Base-by-base conservation (phyloP, 1,139 yeast species). In the Pichia sp. region DNA sequence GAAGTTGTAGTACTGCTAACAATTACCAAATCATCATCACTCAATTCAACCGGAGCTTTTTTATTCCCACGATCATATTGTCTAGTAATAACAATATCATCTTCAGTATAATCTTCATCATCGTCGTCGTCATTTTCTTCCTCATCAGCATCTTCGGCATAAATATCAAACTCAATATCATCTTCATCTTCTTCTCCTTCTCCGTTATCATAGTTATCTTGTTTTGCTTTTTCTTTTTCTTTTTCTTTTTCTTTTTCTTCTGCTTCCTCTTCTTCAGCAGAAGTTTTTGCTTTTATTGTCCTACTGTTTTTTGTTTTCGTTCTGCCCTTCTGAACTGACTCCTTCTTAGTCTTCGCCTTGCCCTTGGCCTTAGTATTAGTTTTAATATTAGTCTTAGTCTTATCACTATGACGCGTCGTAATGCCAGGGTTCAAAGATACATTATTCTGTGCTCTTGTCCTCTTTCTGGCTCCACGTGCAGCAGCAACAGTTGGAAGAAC, bases 171-270 rank as follows among this genome's bases (percentile, higher is more conserved):
- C 12, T 44, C 47, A 10, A 48, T 49, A 30, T 51, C 51, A 22
- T 34, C 45, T 28, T 35, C 47, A 32, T 41, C 46, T 38, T 47
- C 48, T 45, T 43, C 44, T 46, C 41, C 35, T 35, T 22, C 38
- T 24, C 24, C 40, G 16, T 78, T 78, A 3, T 77, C 42, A 2
- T 26, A 41, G 16, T 38, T 16, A 23, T 37, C 47, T 27, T 20
- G 16, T 12, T 20, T 22, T 11, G 16, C 26, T 5, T 10, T 16
- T 8, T 24, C 22, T 32, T 25, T 10, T 22, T 11, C 7, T 20
- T 20, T 24, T n/a, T 22, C 3, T 27, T 22, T 30, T 26, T 27
- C 32, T 31, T 12, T 23, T 22, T n/a, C 22, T 25, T 22, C 20
- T 2, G 23, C 16, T 16, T 16, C 16, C 16, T 16, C 16, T 16